Conservation (phyloP, 1,284 basidiomycete species). For the Cryptococcus neoformans region DNA sequence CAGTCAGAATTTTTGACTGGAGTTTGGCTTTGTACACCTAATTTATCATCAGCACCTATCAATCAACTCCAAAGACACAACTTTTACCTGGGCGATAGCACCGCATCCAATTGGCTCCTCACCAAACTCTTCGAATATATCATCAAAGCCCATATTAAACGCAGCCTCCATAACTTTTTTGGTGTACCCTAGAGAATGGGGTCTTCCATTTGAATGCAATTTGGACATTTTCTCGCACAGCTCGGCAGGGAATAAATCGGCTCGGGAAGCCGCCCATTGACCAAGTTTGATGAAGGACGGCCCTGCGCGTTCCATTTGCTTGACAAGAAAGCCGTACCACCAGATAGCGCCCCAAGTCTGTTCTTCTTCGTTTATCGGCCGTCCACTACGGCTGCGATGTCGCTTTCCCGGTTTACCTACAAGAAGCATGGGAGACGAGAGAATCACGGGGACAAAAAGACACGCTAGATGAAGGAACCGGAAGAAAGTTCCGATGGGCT, state of each 20-base stretch:
- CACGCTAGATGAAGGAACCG: slow-evolving; percentile 81
- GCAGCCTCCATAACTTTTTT: slow-evolving; percentile 77
- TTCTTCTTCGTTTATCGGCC: slow-evolving; percentile 53
- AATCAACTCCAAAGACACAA: not conserved
- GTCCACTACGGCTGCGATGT: slow-evolving; percentile 18
- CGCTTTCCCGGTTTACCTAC: slow-evolving; percentile 58
- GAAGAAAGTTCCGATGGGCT: slow-evolving; percentile 77
- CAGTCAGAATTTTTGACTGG: slow-evolving; percentile 15
- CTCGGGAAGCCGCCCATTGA: slow-evolving; percentile 97
- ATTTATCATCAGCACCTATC: slow-evolving; percentile 27
- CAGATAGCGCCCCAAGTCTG: slow-evolving; percentile 83
- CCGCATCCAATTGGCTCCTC: slow-evolving; percentile 90
- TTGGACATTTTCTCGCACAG: slow-evolving; percentile 83
- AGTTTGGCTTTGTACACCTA: slow-evolving; percentile 47
- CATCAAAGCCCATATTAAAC: slow-evolving; percentile 75
- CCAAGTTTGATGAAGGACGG: slow-evolving; percentile 99
- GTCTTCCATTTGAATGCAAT: slow-evolving; percentile 83
- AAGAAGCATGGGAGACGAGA: slow-evolving; percentile 80
- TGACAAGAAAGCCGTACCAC: slow-evolving; percentile 92
- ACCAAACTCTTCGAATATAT: slow-evolving; percentile 91
- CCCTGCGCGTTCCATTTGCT: slow-evolving; percentile 89
- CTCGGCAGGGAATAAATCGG: slow-evolving; percentile 90
- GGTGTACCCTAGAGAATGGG: slow-evolving; percentile 80
- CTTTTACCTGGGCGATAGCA: slow-evolving; percentile 87
- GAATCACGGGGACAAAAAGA: slow-evolving; percentile 84